Percentiles rank a stretch among this genome's conserved stretches.
Conservation (phyloP, 2,329 filamentous ascomycete species). For the Pyrenophora tritici-repentis region DNA sequence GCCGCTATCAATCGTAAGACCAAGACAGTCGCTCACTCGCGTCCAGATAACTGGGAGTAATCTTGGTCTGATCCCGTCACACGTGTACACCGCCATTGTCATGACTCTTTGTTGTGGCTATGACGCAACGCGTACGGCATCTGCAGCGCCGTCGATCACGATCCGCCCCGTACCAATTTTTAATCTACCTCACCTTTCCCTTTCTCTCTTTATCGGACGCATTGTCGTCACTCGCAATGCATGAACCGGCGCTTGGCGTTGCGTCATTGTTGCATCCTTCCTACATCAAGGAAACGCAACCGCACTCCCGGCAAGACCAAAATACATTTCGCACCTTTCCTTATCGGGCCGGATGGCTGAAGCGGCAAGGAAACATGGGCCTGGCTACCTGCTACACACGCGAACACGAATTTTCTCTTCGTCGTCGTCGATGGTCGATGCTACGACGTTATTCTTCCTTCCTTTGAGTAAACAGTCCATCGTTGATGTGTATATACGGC, state of each 20-base stretch:
- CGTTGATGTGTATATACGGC: conserved; percentile 27
- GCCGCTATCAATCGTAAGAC: conserved; percentile 29
- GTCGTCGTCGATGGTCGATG: conserved; percentile 10
- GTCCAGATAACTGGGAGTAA: conserved; percentile 37
- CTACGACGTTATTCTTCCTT: conserved; percentile 17
- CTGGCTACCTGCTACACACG: conserved; percentile 12
- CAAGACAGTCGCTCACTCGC: conserved; percentile 36
- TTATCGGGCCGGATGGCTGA: conserved; percentile 15
- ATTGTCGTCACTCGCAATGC: conserved; percentile 28
- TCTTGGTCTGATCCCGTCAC: conserved; percentile 16
- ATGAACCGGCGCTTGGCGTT: conserved; percentile 39
- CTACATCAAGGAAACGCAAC: conserved; percentile 19
- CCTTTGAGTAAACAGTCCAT: conserved; percentile 28
- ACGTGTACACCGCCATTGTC: conserved; percentile 12
- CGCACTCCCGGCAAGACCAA: conserved; percentile 12
- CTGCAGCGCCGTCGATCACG: conserved; percentile 13
- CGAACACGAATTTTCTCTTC: conserved; percentile 21
- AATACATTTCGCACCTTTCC: conserved; percentile 21
- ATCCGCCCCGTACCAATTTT: conserved; percentile 28
- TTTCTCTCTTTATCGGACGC: conserved; percentile 28
- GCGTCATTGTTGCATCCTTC: conserved; percentile 29
- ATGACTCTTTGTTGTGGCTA: conserved; percentile 8
- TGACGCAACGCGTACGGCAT: conserved; percentile 11
- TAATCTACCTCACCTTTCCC: conserved; percentile 36
- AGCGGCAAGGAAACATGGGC: conserved; percentile 12